phyloP scores from a whole-genome alignment of 352 stramenopile species.

The Globisporangium okanoganense region DNA sequence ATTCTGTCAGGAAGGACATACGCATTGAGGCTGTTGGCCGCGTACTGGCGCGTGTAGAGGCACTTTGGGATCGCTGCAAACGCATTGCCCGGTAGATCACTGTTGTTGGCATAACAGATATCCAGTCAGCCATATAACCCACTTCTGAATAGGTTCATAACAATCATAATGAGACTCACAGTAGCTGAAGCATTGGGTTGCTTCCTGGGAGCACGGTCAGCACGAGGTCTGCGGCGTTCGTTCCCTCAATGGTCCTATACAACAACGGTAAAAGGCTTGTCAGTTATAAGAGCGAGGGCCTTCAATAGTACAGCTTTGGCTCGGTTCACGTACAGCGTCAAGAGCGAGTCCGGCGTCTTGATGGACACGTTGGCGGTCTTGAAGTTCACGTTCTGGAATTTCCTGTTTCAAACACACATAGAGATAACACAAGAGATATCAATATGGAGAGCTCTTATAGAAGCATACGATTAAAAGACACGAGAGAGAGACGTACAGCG shows the following conservation, averaged over 20 bases:
- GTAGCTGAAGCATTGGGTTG: not conserved
- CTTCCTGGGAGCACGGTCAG: constrained; percentile 11
- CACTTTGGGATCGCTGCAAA: constrained; percentile 25
- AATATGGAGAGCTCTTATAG: not conserved
- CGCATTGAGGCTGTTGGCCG: constrained; percentile 11
- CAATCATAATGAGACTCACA: constrained; percentile 6
- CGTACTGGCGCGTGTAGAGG: constrained; percentile 31
- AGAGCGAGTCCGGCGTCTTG: constrained; percentile 13
- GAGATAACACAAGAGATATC: not conserved
- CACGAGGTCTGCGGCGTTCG: constrained; percentile 19
- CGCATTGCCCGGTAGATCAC: constrained; percentile 16
- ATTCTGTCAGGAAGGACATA: constrained; percentile 12
- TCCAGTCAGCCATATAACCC: not conserved
- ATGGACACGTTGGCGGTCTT: constrained; percentile 10
- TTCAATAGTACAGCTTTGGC: not conserved
- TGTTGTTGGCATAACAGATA: constrained; percentile 1
- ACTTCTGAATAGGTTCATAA: no score
- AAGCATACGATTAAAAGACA: not conserved
- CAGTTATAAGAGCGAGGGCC: constrained; percentile 1
- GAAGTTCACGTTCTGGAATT: constrained; percentile 27
- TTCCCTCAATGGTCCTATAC: constrained; percentile 16
- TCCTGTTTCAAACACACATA: constrained; percentile 5
- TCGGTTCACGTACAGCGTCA: constrained; percentile 20
- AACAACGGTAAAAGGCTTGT: not conserved
- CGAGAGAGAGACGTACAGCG: constrained; percentile 5